Base-by-base conservation (phyloP, 148 eudicot genomes). In the Vaccinium macrocarpon region DNA sequence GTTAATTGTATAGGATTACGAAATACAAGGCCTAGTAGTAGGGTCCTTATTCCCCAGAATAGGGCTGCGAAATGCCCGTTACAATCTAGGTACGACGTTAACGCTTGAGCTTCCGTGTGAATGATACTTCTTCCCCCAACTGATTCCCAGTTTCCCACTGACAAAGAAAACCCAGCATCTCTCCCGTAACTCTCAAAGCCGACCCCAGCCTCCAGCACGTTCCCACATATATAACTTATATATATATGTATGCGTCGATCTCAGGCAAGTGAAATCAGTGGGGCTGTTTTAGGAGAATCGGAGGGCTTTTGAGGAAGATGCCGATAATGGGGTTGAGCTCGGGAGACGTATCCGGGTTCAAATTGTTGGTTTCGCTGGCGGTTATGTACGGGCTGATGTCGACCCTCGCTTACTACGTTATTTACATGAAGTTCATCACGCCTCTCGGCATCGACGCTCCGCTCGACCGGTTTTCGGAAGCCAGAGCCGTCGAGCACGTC, bases 361-460 rank as follows among this genome's bases (percentile, higher is more conserved):
- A 90, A 52, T 42, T 97, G 21, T 76, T 97, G 2, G 52, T 95
- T 23, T 84, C 46, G 5, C 81, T 97, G 6, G 86, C 84, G n/a
- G 35, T 90, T 27, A 83, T 95, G 70, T 97, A 93, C 78, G 99
- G 93, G 25, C 35, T 92, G 8, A 88, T 92, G 87, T 92, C 96
- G 25, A 14, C 84, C 18, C 75, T 97, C 4, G 95, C 85, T 0
- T 88, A 92, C 90, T 89, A 85, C 81, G 93, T 91, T 64, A 87
- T 95, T 74, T 93, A 95, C 81, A 85, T 95, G 94, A 91, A 91
- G 85, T 91, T 93, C 88, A 80, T 95, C 42, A 88, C 82, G 16
- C 99, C 99, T 2, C 92, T 93, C 74, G 91, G 78, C 6, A 1
- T 86, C 49, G 91, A 95, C 90, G 95, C 99, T 0, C 98, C 99